A percentile compares a stretch with the other conserved stretches of the same genome.
These are phyloP conservation scores for Tinospora cordifolia DNA, from an alignment of 164 flowering plant species.

Conservation along the genomic window DNA sequence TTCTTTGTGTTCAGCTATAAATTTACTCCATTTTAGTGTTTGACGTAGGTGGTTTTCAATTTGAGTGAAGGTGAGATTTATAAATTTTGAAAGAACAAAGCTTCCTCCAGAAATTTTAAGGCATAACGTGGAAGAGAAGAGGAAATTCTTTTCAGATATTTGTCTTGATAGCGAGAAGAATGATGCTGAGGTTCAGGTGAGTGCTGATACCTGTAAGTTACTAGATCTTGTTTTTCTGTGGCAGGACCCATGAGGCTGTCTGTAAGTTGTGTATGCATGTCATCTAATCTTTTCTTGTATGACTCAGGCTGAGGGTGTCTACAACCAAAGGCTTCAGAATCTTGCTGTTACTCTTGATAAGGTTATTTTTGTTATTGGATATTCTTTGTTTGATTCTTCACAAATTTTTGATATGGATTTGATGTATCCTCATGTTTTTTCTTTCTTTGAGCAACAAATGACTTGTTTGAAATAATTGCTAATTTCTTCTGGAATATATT, in stretches of 20 bases:
- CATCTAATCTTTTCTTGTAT: slow-evolving; percentile 8
- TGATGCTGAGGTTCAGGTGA: slow-evolving; percentile 96
- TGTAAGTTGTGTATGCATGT: not conserved
- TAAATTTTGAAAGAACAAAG: slow-evolving; percentile 82
- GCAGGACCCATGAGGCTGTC: not conserved
- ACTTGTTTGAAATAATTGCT: not conserved
- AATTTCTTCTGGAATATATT: not conserved
- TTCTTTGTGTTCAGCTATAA: not conserved
- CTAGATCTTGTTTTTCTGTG: not conserved
- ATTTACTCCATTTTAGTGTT: slow-evolving; percentile 8
- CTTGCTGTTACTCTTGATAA: slow-evolving; percentile 94
- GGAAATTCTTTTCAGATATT: slow-evolving; percentile 70
- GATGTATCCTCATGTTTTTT: not conserved
- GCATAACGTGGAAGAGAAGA: slow-evolving; percentile 90
- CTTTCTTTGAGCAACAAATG: not conserved
- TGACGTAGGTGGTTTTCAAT: slow-evolving; percentile 6
- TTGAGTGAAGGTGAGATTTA: slow-evolving; percentile 74
- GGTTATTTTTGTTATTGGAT: slow-evolving; percentile 29
- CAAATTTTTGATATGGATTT: not conserved
- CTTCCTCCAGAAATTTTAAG: slow-evolving; percentile 84
- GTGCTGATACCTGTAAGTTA: slow-evolving; percentile 2
- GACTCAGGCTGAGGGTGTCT: slow-evolving; percentile 95
- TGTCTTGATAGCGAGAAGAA: slow-evolving; percentile 69
- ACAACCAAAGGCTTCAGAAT: slow-evolving; percentile 95
- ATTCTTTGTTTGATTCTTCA: not conserved